Evolutionary conservation across 1,284 basidiomycete species (phyloP).

Genomic region (Ustilago vetiveriae): DNA sequence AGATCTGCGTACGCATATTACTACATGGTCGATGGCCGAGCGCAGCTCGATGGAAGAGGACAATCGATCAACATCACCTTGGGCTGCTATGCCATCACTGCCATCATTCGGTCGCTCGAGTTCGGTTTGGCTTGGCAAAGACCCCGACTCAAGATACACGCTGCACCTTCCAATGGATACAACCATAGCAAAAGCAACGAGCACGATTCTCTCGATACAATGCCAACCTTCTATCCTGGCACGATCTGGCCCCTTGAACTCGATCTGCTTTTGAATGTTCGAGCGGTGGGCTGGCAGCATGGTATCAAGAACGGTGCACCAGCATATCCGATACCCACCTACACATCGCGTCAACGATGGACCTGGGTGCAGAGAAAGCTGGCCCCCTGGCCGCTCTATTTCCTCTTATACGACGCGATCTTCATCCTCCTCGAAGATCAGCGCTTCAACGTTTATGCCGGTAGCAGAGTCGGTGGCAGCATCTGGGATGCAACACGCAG

Average conservation of each 20-base stretch:
- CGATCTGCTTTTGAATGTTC: conserved; percentile 34
- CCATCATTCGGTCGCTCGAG: conserved; percentile 8
- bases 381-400: conserved; percentile 1
- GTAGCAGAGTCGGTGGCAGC: conserved; percentile 6
- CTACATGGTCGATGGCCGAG: conserved; percentile 7
- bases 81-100: conserved; percentile 13
- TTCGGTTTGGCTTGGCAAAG: conserved; percentile 13
- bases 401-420: conserved; percentile 18
- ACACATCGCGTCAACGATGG: conserved; percentile 3
- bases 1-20: conserved; percentile 20
- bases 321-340: conserved; percentile 18
- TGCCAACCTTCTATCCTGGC: conserved; percentile 38
- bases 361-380: conserved; percentile 12
- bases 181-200: neutral
- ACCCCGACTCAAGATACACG: conserved; percentile 17
- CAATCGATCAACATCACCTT: conserved; percentile 28
- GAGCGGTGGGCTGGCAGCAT: conserved; percentile 46
- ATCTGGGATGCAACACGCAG: conserved; percentile 20
- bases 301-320: conserved; percentile 25
- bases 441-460: conserved; percentile 21
- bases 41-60: conserved; percentile 23
- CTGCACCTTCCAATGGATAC: neutral
- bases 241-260: conserved; percentile 31
- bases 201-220: neutral
- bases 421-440: conserved; percentile 19